Evolutionary conservation across 495 filamentous ascomycete species (phyloP).

Genomic region (Evernia prunastri): DNA sequence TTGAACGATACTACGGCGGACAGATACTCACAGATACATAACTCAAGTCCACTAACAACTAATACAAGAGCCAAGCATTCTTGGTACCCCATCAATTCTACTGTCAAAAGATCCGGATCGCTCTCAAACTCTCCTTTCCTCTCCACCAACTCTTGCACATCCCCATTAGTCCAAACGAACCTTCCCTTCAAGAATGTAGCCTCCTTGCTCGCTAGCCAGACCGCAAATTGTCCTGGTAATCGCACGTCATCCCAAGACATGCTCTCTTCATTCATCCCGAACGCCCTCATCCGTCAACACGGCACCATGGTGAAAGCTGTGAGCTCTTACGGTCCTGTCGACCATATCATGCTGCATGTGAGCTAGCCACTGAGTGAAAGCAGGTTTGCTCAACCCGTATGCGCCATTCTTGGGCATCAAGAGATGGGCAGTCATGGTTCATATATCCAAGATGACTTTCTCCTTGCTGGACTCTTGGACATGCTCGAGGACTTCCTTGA

Average conservation of each 20-base stretch:
- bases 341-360: neutral
- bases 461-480: neutral
- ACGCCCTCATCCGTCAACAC: neutral
- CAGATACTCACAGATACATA: too few species aligned
- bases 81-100: too few species aligned
- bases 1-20: too few species aligned
- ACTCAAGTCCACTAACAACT: too few species aligned
- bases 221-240: neutral
- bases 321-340: neutral
- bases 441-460: neutral
- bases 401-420: neutral
- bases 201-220: neutral
- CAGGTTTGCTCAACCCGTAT: neutral
- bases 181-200: neutral
- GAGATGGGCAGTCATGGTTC: neutral
- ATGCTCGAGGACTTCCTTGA: neutral
- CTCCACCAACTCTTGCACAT: too few species aligned
- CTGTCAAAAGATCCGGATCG: too few species aligned
- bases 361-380: neutral
- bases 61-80: too few species aligned
- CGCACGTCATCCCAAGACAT: neutral
- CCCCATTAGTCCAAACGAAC: too few species aligned
- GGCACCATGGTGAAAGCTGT: neutral
- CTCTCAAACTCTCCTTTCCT: too few species aligned
- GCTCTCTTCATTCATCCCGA: neutral